These are phyloP conservation scores for Trypanosoma avium DNA, from an alignment of 208 protist genomes.

Conservation along the genomic window DNA sequence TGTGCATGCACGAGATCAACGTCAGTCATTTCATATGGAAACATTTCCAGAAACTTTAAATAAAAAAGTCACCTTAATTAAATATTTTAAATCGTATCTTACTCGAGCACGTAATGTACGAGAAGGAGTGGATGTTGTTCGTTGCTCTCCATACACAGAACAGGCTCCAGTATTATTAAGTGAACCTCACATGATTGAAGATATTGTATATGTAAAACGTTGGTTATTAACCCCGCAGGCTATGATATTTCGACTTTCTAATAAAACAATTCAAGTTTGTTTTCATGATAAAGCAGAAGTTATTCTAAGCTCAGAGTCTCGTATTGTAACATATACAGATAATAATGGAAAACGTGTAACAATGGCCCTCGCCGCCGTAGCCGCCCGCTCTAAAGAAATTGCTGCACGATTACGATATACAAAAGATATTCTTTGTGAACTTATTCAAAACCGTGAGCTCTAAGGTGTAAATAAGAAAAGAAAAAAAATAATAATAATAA, in stretches of 20 bases:
- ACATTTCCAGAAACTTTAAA: conserved; percentile 78
- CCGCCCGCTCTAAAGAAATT: conserved; percentile 30
- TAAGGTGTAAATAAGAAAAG: conserved; percentile 7
- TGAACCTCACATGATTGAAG: conserved; percentile 51
- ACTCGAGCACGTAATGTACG: conserved; percentile 36
- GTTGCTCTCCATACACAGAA: conserved; percentile 49
- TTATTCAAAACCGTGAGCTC: conserved; percentile 40
- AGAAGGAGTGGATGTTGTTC: conserved; percentile 63
- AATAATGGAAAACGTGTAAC: conserved; percentile 24
- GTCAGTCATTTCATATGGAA: conserved; percentile 68
- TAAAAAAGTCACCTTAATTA: conserved; percentile 97
- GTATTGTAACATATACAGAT: conserved; percentile 87
- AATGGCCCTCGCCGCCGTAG: conserved; percentile 19
- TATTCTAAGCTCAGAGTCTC: conserved; percentile 88
- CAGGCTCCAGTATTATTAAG: conserved; percentile 33
- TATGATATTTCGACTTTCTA: conserved; percentile 95
- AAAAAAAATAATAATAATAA: background rate
- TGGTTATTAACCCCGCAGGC: conserved; percentile 93
- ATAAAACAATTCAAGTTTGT: conserved; percentile 95
- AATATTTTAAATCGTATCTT: conserved; percentile 94
- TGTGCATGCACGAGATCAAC: conserved; percentile 75
- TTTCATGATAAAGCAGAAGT: conserved; percentile 95
- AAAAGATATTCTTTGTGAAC: conserved; percentile 40
- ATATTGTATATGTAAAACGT: conserved; percentile 94
- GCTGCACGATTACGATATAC: conserved; percentile 32